Evolutionary conservation across 129 eudicot genomes (phyloP), one percentile per base, ranked within the genome.

Genomic region (sunflower (Helianthus annuus)): DNA sequence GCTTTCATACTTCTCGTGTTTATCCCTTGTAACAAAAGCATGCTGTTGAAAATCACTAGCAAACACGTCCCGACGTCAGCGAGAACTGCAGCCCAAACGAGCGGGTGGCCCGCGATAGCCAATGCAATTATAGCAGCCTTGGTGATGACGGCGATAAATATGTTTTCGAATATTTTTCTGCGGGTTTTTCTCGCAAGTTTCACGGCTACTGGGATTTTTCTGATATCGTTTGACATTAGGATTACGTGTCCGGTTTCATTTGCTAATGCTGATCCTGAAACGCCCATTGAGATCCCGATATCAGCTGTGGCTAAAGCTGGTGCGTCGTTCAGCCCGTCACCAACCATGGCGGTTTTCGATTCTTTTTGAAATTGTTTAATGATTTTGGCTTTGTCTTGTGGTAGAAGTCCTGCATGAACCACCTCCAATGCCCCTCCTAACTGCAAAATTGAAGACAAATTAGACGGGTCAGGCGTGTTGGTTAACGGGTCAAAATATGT

Each of bases 231-330:
- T 1, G 98, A 85, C 97, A 94, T 85, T 7, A 94, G 85, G 29
- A 90, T 82, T 2, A 94, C 73, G 54, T 90, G 83, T 4, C 98
- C 97, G 0, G 97, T 84, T 54, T 94, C 97, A 11, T 86, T 86
- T 69, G 98, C 98, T 13, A 94, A 87, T 1, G 97, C 96, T 4
- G 98, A 94, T 6, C 98, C 98, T 0, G 97, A 88, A 16, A 94
- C 82, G 10, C 98, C 98, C 98, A 94, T 94, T 32, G 98, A 90
- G 75, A 94, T 94, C 9, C 98, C 98, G 32, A 94, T 79, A 67
- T 90, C 86, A 5, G 98, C 97, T 3, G 93, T 90, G 22, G 97
- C 97, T 81, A 94, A 71, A 39, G 98, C 98, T 3, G 92, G 93
- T 32, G 97, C 96, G 40, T 94, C 97, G 32, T 94, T 94, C 9